Evolutionary conservation across 345 rosid genomes (phyloP), one percentile per base, ranked within the genome.

Genomic region (Eucalyptus decipiens): DNA sequence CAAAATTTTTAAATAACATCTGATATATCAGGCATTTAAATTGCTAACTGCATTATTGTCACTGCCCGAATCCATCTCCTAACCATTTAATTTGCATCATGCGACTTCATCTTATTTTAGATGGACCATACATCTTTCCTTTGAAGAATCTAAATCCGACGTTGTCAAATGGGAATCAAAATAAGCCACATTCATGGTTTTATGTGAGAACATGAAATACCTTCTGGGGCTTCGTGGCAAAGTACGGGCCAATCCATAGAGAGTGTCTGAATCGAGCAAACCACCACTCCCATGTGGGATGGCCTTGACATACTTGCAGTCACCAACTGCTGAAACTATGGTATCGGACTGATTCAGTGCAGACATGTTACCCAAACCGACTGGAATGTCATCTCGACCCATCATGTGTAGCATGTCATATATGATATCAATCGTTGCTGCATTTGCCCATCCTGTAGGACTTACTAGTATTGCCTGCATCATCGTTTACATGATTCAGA

Each of bases 391-490:
- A 12, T 97, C 99, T 1, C 99, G 98, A 50, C 99, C 99, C 99
- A 97, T 97, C 99, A 97, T 97, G 90, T 97, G 99, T 90, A 97
- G 94, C 51, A 97, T 88, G 90, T 97, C 99, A 80, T 97, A 97
- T 56, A 97, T 90, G 32, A 94, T 92, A 88, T 97, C 99, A 13
- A 97, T 93, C 4, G 99, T 95, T 83, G 99, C 99, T 62, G 99
- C 97, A 90, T 95, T 97, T 58, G 99, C 99, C 99, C 99, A 97
- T 6, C 99, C 99, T 0, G 94, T 96, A 52, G 99, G 99, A 91
- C 92, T 95, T 52, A 96, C 97, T 80, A 97, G 88, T 65, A 97
- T 93, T 40, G 97, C 99, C 99, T 97, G 92, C 80, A 88, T 76
- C 47, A 23, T 76, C 12, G 13, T 19, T 43, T 40, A 76, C 47